Base-by-base conservation (phyloP, 2,329 filamentous ascomycete species). In the Sclerotiophoma versabilis region DNA sequence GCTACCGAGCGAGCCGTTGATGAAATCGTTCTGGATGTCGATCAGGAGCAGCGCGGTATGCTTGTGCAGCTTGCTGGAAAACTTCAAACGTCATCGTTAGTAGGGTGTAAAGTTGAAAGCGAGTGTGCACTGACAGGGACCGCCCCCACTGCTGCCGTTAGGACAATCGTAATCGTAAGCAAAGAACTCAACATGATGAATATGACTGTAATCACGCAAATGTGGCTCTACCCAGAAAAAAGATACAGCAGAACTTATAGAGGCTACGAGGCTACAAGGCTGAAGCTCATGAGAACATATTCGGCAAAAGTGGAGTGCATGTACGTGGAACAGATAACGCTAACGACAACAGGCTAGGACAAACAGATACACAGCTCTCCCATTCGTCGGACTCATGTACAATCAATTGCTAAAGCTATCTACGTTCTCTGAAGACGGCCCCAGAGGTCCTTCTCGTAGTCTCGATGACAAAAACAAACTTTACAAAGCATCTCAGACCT, bases 21-120 rank as follows among this genome's bases (percentile, higher is more conserved):
- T 64, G 54, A 65, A 67, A 41, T 68, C 64, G 41, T 67, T 64
- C 47, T 68, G 66, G 29, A 68, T 64, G 20, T 67, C 64, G 37
- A 69, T 64, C 20, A 69, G 52, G 20, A 67, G 45, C 1, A 68
- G 49, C 6, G 65, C 62, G 2, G 57, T 65, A 5, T 51, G 53
- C 44, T 64, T 65, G 32, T 62, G 60, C 1, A 65, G 36, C 30
- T 58, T 62, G 36, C 45, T 51, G 9, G 63, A 63, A 46, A 60
- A 64, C 57, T 61, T 33, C 8, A 14, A 3, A 12, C 3, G 17
- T 22, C 4, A 1, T 19, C 20, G 37, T 51, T 19, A 54, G 38
- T 41, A 17, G 15, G 11, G 15, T 34, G 39, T 19, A 22, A 12
- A 17, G 29, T 15, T 6, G 17, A 20, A 26, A 25, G 32, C 37